A percentile compares a stretch with the other conserved stretches of the same genome.
Evolutionary conservation across 129 eudicot species (phyloP).

Genomic region (Flaveria bidentis): DNA sequence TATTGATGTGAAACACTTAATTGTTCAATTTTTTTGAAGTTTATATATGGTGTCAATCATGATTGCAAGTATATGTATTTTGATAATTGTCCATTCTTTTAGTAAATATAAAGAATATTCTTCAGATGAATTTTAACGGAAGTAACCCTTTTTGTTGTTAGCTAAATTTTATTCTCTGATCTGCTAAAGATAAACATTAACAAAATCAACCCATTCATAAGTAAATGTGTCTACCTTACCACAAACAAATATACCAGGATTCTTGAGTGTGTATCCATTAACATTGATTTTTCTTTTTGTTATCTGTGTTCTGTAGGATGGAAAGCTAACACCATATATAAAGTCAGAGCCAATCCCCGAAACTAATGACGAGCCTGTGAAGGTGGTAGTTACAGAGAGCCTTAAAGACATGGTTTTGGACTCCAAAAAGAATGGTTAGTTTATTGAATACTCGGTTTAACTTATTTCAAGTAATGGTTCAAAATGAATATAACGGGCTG

Average conservation of each 20-base stretch:
- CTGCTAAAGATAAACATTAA: background rate
- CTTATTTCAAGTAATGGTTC: background rate
- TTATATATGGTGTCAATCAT: background rate
- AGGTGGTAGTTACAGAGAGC: constrained; percentile 83
- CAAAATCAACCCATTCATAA: background rate
- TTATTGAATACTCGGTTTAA: background rate
- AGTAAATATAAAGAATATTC: too few relatives aligned
- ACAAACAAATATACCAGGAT: background rate
- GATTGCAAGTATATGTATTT: background rate
- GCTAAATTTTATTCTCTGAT: background rate
- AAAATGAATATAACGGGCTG: too few relatives aligned
- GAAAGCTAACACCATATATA: constrained; percentile 56
- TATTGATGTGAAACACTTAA: background rate
- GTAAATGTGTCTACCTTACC: background rate
- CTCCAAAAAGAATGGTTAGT: constrained; percentile 75
- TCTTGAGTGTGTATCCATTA: background rate
- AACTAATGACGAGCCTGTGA: constrained; percentile 75
- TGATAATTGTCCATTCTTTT: too few relatives aligned
- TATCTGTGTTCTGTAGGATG: constrained; percentile 49
- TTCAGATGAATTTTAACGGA: background rate
- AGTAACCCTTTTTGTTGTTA: background rate
- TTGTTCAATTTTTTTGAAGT: background rate
- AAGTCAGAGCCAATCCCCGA: constrained; percentile 87
- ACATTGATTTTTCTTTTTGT: background rate
- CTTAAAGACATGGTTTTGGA: constrained; percentile 68